Percentiles rank a stretch among this genome's conserved stretches.
These are phyloP conservation scores for Leucocoprinus leucothites DNA, from an alignment of 768 basidiomycete species.

Conservation along the genomic window DNA sequence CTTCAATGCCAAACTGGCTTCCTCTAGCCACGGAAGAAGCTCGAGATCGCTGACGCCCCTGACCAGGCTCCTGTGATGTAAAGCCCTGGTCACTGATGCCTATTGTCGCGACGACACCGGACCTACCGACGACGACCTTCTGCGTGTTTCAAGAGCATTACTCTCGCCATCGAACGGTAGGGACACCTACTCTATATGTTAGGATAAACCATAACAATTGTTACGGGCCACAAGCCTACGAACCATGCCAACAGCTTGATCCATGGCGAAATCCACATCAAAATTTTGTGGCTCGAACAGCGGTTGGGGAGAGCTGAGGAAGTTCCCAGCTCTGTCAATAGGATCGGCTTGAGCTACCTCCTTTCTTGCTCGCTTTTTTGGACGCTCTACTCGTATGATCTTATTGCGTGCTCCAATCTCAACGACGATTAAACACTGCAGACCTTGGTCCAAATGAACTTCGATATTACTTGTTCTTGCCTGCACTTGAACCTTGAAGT, in stretches of 20 bases:
- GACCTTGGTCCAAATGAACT: slow-evolving; percentile 18
- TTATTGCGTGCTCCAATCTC: neutral
- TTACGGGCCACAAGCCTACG: neutral
- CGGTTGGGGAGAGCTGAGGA: neutral
- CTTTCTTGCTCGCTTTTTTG: neutral
- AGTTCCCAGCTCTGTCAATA: neutral
- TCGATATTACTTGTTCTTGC: slow-evolving; percentile 47
- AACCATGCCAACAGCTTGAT: slow-evolving; percentile 5
- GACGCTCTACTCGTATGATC: neutral
- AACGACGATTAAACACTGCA: neutral
- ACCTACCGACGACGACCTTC: slow-evolving; percentile 18
- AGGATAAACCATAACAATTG: neutral
- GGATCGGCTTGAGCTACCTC: neutral
- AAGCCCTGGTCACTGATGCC: neutral
- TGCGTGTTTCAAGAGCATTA: neutral
- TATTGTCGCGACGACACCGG: slow-evolving; percentile 25
- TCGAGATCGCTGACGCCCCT: slow-evolving; percentile 72
- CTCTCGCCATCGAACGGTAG: neutral
- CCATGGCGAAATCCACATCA: neutral
- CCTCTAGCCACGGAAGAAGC: slow-evolving; percentile 48
- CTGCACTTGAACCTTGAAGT: slow-evolving; percentile 68
- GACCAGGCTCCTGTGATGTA: slow-evolving; percentile 69
- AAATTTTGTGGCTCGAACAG: neutral
- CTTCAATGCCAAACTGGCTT: slow-evolving; percentile 44
- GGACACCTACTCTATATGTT: neutral